Conservation (phyloP, 2,329 filamentous ascomycete genomes). For the Beauveria bassiana region DNA sequence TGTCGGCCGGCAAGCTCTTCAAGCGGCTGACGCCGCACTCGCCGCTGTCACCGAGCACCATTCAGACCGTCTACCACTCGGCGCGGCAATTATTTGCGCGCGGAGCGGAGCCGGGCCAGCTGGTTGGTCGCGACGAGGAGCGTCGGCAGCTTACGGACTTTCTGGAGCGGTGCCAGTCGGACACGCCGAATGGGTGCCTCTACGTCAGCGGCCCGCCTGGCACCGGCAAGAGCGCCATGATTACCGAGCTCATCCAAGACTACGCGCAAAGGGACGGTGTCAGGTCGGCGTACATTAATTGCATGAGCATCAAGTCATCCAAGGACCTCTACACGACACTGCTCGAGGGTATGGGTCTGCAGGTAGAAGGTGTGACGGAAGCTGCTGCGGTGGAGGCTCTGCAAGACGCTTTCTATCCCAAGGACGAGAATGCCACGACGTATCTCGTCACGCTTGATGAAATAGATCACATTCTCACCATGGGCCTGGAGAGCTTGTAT, state of each 20-base stretch:
- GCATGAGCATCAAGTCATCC: conserved; percentile 89
- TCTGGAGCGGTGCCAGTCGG: conserved; percentile 53
- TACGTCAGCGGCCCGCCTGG: conserved; percentile 95
- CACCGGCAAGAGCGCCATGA: conserved; percentile 92
- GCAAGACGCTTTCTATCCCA: conserved; percentile 62
- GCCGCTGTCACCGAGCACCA: conserved; percentile 58
- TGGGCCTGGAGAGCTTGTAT: conserved; percentile 85
- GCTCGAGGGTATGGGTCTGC: conserved; percentile 58
- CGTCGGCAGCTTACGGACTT: conserved; percentile 60
- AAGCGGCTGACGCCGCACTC: conserved; percentile 75
- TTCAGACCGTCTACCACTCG: conserved; percentile 74
- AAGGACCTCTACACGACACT: conserved; percentile 78
- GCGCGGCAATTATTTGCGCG: conserved; percentile 83
- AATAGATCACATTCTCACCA: conserved; percentile 84
- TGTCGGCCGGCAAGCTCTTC: conserved; percentile 64
- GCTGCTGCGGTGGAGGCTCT: conserved; percentile 61
- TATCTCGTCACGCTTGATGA: conserved; percentile 90
- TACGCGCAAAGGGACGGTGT: conserved; percentile 46
- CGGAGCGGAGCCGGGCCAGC: conserved; percentile 62
- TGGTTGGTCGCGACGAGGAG: conserved; percentile 70
- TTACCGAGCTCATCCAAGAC: conserved; percentile 66
- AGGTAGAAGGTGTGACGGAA: conserved; percentile 47
- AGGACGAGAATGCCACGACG: conserved; percentile 46
- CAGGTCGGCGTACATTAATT: conserved; percentile 79
- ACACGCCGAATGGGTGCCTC: conserved; percentile 66